phyloP scores from a whole-genome alignment of 345 rosid species.

The Gossypium mustelinum region DNA sequence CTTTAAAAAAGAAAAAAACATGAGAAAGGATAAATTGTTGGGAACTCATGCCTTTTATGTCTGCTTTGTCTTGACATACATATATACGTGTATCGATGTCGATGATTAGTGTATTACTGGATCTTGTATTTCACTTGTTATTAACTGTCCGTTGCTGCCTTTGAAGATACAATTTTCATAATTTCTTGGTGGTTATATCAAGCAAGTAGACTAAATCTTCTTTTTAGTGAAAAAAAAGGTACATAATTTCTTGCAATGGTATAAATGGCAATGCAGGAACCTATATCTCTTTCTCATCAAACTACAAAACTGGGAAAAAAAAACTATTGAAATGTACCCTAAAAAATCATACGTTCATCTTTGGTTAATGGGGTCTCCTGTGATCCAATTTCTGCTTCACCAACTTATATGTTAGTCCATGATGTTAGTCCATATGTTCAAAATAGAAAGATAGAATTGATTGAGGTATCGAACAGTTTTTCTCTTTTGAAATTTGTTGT shows the following conservation, averaged over 20 bases:
- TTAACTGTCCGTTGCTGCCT: not conserved
- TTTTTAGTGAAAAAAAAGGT: not conserved
- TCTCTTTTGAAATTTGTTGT: conserved; percentile 19
- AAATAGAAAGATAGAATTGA: conserved; percentile 71
- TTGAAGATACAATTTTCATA: not conserved
- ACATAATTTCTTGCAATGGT: not conserved
- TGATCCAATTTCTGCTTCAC: not conserved
- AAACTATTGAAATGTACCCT: not conserved
- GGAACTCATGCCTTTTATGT: not conserved
- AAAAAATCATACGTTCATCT: not conserved
- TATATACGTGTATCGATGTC: not conserved
- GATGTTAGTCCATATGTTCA: conserved; percentile 15
- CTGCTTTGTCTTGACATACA: not conserved
- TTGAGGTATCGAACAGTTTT: conserved; percentile 53
- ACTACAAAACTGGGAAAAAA: not conserved
- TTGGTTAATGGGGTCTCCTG: not conserved
- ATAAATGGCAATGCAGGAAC: not conserved
- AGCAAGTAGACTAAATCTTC: not conserved
- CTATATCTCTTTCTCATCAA: not conserved
- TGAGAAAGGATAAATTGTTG: no score
- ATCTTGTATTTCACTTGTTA: not conserved
- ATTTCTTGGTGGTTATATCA: not conserved
- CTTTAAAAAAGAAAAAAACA: not conserved
- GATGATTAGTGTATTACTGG: not conserved
- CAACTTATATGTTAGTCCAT: not conserved